Base-by-base conservation (phyloP, 1,139 yeast genomes). In the Ashbya aceris region DNA sequence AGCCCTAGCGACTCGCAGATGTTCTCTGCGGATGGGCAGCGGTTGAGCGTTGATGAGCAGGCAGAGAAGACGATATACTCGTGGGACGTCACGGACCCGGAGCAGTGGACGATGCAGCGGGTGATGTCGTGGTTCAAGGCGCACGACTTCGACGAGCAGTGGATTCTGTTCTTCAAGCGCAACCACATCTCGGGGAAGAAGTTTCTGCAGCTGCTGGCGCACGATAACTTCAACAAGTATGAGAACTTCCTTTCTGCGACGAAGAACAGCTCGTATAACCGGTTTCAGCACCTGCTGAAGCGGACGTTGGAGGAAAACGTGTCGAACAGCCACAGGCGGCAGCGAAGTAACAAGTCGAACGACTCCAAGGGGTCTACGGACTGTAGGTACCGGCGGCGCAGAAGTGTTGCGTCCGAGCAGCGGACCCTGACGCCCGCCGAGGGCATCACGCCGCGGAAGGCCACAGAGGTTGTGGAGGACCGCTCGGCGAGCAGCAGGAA, bases 161-260 rank as follows among this genome's bases (percentile, higher is more conserved):
- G 96, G 96, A 68, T 73, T 27, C 75, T 70, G 8, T 72, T 80
- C 8, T 83, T 86, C 58, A 66, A 66, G 30, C 68, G 70, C 37
- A 73, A 79, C 48, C 77, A 77, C 44, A 69, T 85, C 2, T 67
- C 71, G 5, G 89, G 91, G 0, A 73, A 75, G 40, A 66, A 74
- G 30, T 86, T 86, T 54, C 63, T 86, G 23, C 79, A 76, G 43
- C 66, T 87, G 49, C 74, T 79, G 34, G 84, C 80, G 42, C 83
- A 83, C 57, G 86, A 80, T 33, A 71, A 70, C 36, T 64, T 77
- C 43, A 57, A 67, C 51, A 56, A 72, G 52, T 62, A 71, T 68
- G 55, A 68, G 58, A 60, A 70, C 59, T 56, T 75, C 70, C 71
- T 76, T 51, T 64, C 83, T 53, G 54, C 64, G 1, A 51, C 65